A percentile compares a stretch with the other conserved stretches of the same genome.
Conservation (phyloP, 805 yeast genomes). For the Torulaspora maleeae region DNA sequence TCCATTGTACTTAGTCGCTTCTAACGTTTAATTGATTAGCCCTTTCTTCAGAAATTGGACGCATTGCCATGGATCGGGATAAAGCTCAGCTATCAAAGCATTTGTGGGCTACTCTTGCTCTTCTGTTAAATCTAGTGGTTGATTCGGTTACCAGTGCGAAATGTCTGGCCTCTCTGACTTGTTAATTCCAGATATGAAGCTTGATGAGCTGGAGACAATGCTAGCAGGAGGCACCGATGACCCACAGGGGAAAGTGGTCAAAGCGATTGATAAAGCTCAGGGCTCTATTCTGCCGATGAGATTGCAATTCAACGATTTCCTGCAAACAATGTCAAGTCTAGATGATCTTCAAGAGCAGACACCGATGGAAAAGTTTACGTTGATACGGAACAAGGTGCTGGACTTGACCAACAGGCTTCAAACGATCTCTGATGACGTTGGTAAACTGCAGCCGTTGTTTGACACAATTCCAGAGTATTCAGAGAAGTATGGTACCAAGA, state of each 20-base stretch:
- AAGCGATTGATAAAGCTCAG: conserved; percentile 11
- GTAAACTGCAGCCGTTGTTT: conserved; percentile 25
- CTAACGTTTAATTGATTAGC: conserved; percentile 2
- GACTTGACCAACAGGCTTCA: conserved; percentile 24
- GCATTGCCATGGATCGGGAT: background rate
- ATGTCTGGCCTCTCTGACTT: conserved; percentile 12
- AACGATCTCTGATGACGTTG: conserved; percentile 22
- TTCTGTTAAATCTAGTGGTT: background rate
- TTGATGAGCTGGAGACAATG: conserved; percentile 20
- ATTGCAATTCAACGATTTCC: conserved; percentile 27
- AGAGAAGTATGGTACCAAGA: conserved; percentile 16
- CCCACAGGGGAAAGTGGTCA: conserved; percentile 13
- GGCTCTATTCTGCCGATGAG: conserved; percentile 21
- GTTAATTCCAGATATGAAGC: conserved; percentile 12
- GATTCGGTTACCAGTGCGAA: background rate
- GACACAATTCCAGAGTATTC: conserved; percentile 26
- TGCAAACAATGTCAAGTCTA: conserved; percentile 24
- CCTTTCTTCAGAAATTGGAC: background rate
- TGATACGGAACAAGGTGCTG: conserved; percentile 20
- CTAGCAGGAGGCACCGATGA: conserved; percentile 12
- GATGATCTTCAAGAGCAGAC: conserved; percentile 11
- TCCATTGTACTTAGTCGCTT: background rate
- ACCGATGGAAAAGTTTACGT: conserved; percentile 21
- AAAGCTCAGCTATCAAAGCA: background rate
- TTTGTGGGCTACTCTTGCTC: background rate